phyloP scores from a whole-genome alignment of 2,329 filamentous ascomycete species.

The Sarocladium strictum region DNA sequence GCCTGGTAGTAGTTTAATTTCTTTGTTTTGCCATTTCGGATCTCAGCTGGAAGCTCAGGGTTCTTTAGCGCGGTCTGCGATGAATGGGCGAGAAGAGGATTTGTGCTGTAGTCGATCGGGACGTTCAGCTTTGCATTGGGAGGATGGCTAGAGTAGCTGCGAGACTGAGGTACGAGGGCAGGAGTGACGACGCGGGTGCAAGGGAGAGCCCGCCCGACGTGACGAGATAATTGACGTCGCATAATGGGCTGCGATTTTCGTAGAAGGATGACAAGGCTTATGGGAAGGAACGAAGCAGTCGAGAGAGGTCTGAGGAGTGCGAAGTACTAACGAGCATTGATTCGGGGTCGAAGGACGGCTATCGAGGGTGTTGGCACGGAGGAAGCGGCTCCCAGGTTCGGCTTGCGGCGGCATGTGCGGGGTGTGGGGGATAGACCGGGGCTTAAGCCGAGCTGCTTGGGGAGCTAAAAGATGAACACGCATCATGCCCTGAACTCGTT shows the following conservation, averaged over 20 bases:
- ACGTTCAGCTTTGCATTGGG: conserved; percentile 68
- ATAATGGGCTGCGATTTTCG: not conserved
- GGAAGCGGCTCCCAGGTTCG: conserved; percentile 19
- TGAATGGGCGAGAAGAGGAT: conserved; percentile 73
- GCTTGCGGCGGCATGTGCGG: conserved; percentile 32
- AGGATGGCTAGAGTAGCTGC: conserved; percentile 49
- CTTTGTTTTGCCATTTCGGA: conserved; percentile 66
- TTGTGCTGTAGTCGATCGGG: conserved; percentile 80
- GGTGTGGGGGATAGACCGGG: conserved; percentile 15
- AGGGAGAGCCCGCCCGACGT: not conserved
- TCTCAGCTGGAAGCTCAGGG: conserved; percentile 62
- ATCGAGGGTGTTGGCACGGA: conserved; percentile 7
- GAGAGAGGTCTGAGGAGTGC: not conserved
- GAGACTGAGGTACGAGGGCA: conserved; percentile 15
- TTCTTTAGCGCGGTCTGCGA: conserved; percentile 65
- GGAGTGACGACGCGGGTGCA: conserved; percentile 12
- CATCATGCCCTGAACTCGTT: no score
- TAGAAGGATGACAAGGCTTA: not conserved
- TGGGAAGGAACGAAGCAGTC: not conserved
- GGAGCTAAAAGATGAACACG: no score
- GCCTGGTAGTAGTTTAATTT: conserved; percentile 92
- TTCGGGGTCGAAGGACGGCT: not conserved
- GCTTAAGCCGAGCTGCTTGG: conserved; percentile 3
- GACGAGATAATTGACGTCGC: conserved; percentile 4
- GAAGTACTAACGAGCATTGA: not conserved